A percentile compares a stretch with the other conserved stretches of the same genome.
phyloP scores from a whole-genome alignment of 1,139 yeast species.

The Lodderomyces orthopsilosis region DNA sequence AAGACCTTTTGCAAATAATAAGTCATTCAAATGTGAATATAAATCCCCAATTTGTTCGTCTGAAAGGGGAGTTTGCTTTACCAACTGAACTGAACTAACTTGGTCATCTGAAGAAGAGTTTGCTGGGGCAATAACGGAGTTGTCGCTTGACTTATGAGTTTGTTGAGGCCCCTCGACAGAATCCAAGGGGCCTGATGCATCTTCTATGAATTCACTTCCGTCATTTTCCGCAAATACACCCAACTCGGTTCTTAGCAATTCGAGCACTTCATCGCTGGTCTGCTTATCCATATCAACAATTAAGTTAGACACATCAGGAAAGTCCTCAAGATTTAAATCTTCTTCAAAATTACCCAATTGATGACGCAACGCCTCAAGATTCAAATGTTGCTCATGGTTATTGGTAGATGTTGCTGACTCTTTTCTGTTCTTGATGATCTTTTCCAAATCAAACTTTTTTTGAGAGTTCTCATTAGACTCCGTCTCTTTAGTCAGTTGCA shows the following conservation, averaged over 20 bases:
- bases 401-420: conserved; percentile 6
- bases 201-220: background rate
- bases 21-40: conserved; percentile 16
- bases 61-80: background rate
- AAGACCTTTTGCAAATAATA: conserved; percentile 12
- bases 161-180: background rate
- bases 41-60: conserved; percentile 13
- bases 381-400: conserved; percentile 2
- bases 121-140: background rate
- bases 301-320: conserved; percentile 12
- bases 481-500: background rate
- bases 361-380: conserved; percentile 8
- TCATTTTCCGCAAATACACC: conserved; percentile 3
- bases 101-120: background rate
- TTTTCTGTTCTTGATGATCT: conserved; percentile 6
- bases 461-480: background rate
- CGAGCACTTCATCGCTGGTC: conserved; percentile 6
- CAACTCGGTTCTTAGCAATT: conserved; percentile 9
- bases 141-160: background rate
- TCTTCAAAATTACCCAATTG: conserved; percentile 25
- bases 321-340: conserved; percentile 16
- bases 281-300: conserved; percentile 10
- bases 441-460: conserved; percentile 7
- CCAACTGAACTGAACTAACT: background rate
- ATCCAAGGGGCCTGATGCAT: background rate